phyloP scores from a whole-genome alignment of 805 yeast genomes.

The Kodamaea nitidulidarum region DNA sequence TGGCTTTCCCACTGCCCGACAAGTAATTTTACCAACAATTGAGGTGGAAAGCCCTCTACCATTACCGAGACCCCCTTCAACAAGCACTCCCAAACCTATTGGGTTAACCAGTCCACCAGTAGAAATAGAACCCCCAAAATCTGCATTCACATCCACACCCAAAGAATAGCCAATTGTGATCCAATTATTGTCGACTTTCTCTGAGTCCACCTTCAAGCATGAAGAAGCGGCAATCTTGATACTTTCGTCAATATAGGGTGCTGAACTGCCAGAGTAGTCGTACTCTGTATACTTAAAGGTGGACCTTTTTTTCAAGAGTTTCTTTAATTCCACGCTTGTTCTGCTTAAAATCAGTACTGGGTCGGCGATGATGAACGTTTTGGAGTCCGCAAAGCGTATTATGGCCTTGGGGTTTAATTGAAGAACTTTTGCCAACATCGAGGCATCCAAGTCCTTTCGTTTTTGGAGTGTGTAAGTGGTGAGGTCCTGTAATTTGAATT shows the following conservation, averaged over 20 bases:
- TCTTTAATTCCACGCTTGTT: not conserved
- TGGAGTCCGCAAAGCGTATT: conserved; percentile 2
- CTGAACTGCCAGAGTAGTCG: conserved; percentile 1
- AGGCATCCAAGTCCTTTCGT: not conserved
- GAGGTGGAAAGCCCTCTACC: not conserved
- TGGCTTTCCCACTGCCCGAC: not conserved
- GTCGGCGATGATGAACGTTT: conserved; percentile 2
- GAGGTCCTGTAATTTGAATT: not conserved
- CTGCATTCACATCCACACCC: not conserved
- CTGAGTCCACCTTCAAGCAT: conserved; percentile 1
- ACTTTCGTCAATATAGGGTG: not conserved
- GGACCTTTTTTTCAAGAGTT: not conserved
- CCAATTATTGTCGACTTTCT: not conserved
- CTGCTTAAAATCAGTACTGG: not conserved
- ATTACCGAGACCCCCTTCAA: not conserved
- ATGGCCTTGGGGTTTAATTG: conserved; percentile 6
- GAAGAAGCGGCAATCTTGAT: conserved; percentile 6
- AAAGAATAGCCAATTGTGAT: not conserved
- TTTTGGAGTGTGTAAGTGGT: not conserved
- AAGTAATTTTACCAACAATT: not conserved
- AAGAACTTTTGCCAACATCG: not conserved
- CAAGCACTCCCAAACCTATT: not conserved
- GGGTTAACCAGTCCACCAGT: not conserved
- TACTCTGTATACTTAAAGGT: conserved; percentile 1
- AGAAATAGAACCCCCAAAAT: not conserved